Evolutionary conservation across 169 alveolate genomes (phyloP), one percentile per base, ranked within the genome.

Genomic region (Ichthyophthirius multifiliis): DNA sequence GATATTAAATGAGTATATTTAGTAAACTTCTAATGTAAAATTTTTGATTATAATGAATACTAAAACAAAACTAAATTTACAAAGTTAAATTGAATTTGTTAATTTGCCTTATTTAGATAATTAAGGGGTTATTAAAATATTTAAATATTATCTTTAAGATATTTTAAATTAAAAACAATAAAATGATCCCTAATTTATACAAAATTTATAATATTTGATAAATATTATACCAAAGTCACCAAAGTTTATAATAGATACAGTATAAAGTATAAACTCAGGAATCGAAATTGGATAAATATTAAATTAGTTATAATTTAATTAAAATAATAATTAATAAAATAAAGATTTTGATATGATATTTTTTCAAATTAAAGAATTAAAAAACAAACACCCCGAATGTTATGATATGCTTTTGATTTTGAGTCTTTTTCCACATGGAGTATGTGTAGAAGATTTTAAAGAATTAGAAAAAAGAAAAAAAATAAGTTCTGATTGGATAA

Each of bases 381-480:
- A 55, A 55, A 39, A 55, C 23, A 55, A 55, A 4, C 3, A 16
- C 0, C 18, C 0, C 12, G 31, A 55, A 27, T n/a, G n/a, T n/a
- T 55, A 55, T 55, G 71, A 55, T 27, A 55, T 55, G 71, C 43
- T 55, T n/a, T 23, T 55, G 5, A 39, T 55, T 20, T 27, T 55
- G 12, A 27, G 32, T 15, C 71, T 55, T 5, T 55, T 55, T 55
- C 71, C 71, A 27, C 71, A 55, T 55, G 71, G 71, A 15, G 71
- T 55, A 27, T 55, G 43, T 55, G 71, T 55, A 2, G 71, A 55
- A 27, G 71, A 55, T 55, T 55, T 55, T 10, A 55, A 55, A 55
- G 23, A 55, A 27, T 27, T 55, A 55, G 71, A 34, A 12, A 27
- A 34, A 27, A 55, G 31, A 27, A 55, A 55, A 20, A 55, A 55